phyloP scores from a whole-genome alignment of 257 asterid species.

The Echites panduratus region DNA sequence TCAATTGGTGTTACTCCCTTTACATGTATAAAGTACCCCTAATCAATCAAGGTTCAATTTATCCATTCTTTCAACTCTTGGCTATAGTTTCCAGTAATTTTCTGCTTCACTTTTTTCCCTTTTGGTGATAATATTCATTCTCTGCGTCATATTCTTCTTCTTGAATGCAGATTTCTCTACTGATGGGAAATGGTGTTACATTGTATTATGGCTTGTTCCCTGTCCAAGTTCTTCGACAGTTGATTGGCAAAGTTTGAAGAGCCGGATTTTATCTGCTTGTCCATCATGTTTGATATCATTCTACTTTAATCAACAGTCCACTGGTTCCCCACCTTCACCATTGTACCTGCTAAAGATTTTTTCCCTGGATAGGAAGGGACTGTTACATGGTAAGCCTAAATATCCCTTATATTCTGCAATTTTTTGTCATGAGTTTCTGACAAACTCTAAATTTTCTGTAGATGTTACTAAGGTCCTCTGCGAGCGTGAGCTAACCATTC shows the following conservation, averaged over 20 bases:
- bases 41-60: neutral
- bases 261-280: slow-evolving; percentile 33
- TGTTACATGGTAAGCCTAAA: slow-evolving; percentile 37
- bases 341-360: slow-evolving; percentile 38
- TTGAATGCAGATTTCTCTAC: slow-evolving; percentile 43
- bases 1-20: no score
- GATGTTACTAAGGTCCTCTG: slow-evolving; percentile 49
- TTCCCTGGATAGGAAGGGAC: slow-evolving; percentile 42
- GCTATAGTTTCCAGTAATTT: neutral
- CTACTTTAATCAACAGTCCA: slow-evolving; percentile 29
- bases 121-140: neutral
- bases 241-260: slow-evolving; percentile 49
- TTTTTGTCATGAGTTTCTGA: neutral
- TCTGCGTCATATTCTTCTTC: neutral
- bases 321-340: slow-evolving; percentile 24
- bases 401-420: neutral
- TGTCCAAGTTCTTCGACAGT: slow-evolving; percentile 32
- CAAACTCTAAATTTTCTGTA: slow-evolving; percentile 7
- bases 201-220: slow-evolving; percentile 44
- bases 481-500: slow-evolving; percentile 41
- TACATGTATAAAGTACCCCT: no score
- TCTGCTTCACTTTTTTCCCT: neutral
- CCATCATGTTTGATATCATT: slow-evolving; percentile 37
- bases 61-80: neutral
- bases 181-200: slow-evolving; percentile 57